Base-by-base conservation (phyloP, 768 basidiomycete species). In the Kwoniella botswanensis region DNA sequence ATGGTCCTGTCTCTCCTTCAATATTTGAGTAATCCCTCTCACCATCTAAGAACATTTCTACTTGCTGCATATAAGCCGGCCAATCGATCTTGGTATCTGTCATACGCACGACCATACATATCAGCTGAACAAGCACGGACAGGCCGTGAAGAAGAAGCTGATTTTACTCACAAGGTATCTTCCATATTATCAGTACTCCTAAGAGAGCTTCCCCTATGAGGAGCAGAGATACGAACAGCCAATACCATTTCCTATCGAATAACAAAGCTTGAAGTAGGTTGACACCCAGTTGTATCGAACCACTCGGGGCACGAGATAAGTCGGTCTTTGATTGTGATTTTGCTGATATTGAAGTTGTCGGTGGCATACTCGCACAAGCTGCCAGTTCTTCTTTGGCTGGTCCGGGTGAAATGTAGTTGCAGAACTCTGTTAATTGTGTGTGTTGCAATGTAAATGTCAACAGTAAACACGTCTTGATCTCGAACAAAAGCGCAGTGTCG, bases 61-160 rank as follows among this genome's bases (percentile, higher is more conserved):
- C 88, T 64, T 98, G 97, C 63, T 90, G 85, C 89, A 98, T 93
- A 81, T 99, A 99, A 0, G 97, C 98, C 78, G 90, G 88, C 90
- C 93, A 98, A 85, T 99, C 97, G 77, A 99, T 99, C 84, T 99
- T 95, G 12, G 97, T 98, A 85, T 95, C 96, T 98, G 85, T 3
- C 24, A 62, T 63, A 76, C 15, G 26, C 26, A 26, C 26, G 26
- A 26, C 22, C 35, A 26, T 46, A 72, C 54, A 53, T 52, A 55
- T 72, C 60, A 71, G 80, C 24, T 18, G 18, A 9, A 53, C 43
- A 35, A 35, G 35, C 35, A 35, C 35, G 6, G 35, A 35, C 6
- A 35, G 35, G 35, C 35, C 35, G 35, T 6, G 35, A 35, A 35
- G 26, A n/a, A n/a, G 35, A 35, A 60, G 12, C 12, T 13, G 9